Evolutionary conservation across 140 eudicot species (phyloP).

Genomic region (Flaveria floridana): DNA sequence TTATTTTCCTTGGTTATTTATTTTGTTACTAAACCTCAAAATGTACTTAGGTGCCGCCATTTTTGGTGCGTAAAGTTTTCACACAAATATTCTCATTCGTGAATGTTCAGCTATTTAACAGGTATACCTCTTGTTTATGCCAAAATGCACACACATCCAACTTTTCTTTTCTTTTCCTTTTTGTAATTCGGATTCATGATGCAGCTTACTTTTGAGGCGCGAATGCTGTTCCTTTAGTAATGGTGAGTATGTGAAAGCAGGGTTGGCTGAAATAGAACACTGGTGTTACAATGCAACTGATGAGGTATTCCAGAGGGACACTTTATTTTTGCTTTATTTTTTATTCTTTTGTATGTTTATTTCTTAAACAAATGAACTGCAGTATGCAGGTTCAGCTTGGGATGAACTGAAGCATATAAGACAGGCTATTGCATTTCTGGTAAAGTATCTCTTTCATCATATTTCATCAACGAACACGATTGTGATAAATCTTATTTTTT

Average conservation of each 20-base stretch:
- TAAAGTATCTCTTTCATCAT: constrained; percentile 26
- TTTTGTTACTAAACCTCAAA: constrained; percentile 3
- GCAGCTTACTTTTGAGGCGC: constrained; percentile 89
- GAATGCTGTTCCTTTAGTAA: constrained; percentile 98
- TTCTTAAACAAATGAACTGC: constrained; percentile 42
- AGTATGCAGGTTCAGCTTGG: constrained; percentile 99
- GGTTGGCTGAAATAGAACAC: constrained; percentile 80
- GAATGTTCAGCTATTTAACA: constrained; percentile 92
- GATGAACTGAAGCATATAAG: constrained; percentile 96
- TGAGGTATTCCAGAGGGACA: constrained; percentile 48
- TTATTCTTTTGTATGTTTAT: neutral
- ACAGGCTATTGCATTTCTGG: constrained; percentile 96
- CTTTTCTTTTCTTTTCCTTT: neutral
- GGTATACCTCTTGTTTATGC: constrained; percentile 39
- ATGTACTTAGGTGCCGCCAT: constrained; percentile 74
- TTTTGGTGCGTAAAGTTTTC: constrained; percentile 93
- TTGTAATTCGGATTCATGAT: constrained; percentile 19
- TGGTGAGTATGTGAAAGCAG: constrained; percentile 98
- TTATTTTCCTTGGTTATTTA: neutral
- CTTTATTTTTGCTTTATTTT: neutral
- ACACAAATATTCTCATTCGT: constrained; percentile 93
- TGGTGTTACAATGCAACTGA: constrained; percentile 92
- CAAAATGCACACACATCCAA: constrained; percentile 11
- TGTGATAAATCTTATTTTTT: constrained; percentile 6
- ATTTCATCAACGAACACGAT: neutral